Evolutionary conservation across 352 stramenopile genomes (phyloP), one percentile per base, ranked within the genome.

Genomic region (Peronospora farinosa): DNA sequence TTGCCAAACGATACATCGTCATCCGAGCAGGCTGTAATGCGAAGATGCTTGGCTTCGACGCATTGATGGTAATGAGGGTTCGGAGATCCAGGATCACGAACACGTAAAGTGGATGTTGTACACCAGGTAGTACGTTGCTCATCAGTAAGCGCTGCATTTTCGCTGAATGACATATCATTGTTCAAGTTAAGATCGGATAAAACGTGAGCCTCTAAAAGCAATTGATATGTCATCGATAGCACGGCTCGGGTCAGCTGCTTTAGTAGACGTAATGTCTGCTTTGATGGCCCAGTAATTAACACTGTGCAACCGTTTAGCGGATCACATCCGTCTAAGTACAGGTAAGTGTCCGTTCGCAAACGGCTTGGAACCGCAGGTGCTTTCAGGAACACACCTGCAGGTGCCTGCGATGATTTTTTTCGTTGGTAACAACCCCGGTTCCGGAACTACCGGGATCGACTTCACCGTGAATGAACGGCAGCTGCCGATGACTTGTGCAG

Each of bases 321-420:
- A 17, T 96, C 92, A 54, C 92, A 98, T 12, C 95, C 93, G 57
- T 98, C 90, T 28, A 98, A 64, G 59, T 97, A 96, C 25, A 96
- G 69, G 57, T 96, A 97, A n/a, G 84, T 96, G 48, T 92, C 81
- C 1, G 66, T 80, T 43, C 74, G 69, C 13, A 72, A 37, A 8
- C 78, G 69, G 31, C 47, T 51, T 19, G 63, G 60, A 1, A 57
- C 51, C 7, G 41, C 38, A 23, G 57, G 43, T 12, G 55, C 30
- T 42, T 58, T 69, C 48, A 59, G 63, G 19, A 65, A 57, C n/a
- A 68, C 50, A 23, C 56, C 55, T 25, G 56, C 54, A 39, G 69
- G 44, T 11, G 56, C 69, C 21, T 59, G 51, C 13, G 69, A 39
- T 17, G 63, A 54, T 13, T 72, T 69, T n/a, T 42, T 64, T 66